Evolutionary conservation across 345 rosid species (phyloP), one percentile per base, ranked within the genome.

Genomic region (Moricandia moricandioides): DNA sequence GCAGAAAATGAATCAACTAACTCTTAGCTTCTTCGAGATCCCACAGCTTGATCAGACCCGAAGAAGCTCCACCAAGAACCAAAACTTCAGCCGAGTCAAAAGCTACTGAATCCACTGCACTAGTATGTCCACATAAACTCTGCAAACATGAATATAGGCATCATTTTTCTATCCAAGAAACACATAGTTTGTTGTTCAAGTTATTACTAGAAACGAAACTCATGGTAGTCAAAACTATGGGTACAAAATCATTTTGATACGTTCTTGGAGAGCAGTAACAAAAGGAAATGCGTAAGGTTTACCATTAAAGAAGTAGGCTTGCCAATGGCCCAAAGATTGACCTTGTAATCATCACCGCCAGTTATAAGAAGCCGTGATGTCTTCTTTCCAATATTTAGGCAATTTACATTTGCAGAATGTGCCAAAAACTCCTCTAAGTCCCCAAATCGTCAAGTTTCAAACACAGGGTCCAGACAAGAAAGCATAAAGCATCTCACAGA

Each of bases 291-390:
- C 11, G 70, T n/a, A 68, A 81, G 49, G 80, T 66, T 6, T 43
- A 95, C 99, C 99, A 90, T 87, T 52, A 92, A 79, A 63, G 97
- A 88, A 79, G 87, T 85, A 61, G 93, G 89, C 64, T 90, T 95
- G 63, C 96, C 99, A 7, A 92, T 87, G 2, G 93, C 84, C 99
- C 99, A 95, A 64, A 95, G 91, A 80, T 95, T 95, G 71, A 90
- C 96, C 54, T 88, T 92, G 63, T 82, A 78, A 81, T 95, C 99
- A 86, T 92, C 99, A 61, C 97, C 92, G 4, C 99, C 99, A 0
- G 93, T 91, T 35, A 92, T 72, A 74, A 89, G 80, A 64, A 90
- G 84, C 77, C 97, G 84, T 69, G 89, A 82, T 2, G 86, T 83
- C 85, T 92, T 95, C 79, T 88, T 95, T 62, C 97, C 97, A 2